A percentile compares a stretch with the other conserved stretches of the same genome.
These are phyloP conservation scores for Osmozyma mogii DNA, from an alignment of 805 yeast genomes.

Conservation along the genomic window DNA sequence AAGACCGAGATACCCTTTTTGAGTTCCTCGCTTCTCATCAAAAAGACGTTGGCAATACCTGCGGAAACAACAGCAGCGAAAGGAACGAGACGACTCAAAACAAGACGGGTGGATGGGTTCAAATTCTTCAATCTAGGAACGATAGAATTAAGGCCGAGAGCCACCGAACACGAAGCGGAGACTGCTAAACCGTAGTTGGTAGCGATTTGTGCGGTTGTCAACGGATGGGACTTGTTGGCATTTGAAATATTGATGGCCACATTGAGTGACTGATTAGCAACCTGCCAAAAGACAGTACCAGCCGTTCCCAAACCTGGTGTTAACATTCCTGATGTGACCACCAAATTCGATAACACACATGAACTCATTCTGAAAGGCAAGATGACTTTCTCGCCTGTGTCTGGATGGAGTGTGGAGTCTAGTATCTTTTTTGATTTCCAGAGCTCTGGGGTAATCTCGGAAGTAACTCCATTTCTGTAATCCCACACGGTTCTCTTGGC, in stretches of 20 bases:
- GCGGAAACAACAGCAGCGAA: constrained; percentile 99
- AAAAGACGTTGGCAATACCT: constrained; percentile 89
- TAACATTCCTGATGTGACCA: constrained; percentile 96
- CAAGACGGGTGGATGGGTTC: constrained; percentile 59
- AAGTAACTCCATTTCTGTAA: constrained; percentile 61
- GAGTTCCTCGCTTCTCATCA: constrained; percentile 95
- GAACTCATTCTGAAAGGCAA: constrained; percentile 97
- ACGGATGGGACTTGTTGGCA: constrained; percentile 90
- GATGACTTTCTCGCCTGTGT: constrained; percentile 86
- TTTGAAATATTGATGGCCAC: constrained; percentile 96
- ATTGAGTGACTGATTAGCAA: constrained; percentile 92
- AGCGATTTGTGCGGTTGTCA: constrained; percentile 67
- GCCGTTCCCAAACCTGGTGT: constrained; percentile 86
- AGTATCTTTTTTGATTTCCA: constrained; percentile 85
- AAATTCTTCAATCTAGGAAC: constrained; percentile 78
- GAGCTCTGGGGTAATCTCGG: constrained; percentile 65
- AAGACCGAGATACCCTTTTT: constrained; percentile 73
- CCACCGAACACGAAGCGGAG: constrained; percentile 90
- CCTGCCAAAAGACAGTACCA: constrained; percentile 96
- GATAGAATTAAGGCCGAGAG: constrained; percentile 81
- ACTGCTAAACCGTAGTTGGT: constrained; percentile 85
- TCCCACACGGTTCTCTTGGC: constrained; percentile 64
- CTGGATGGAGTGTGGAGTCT: constrained; percentile 94
- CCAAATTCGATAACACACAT: constrained; percentile 85
- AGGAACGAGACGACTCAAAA: constrained; percentile 85